Conservation (phyloP, 2,329 filamentous ascomycete genomes). For the Grosmannia penicillata region DNA sequence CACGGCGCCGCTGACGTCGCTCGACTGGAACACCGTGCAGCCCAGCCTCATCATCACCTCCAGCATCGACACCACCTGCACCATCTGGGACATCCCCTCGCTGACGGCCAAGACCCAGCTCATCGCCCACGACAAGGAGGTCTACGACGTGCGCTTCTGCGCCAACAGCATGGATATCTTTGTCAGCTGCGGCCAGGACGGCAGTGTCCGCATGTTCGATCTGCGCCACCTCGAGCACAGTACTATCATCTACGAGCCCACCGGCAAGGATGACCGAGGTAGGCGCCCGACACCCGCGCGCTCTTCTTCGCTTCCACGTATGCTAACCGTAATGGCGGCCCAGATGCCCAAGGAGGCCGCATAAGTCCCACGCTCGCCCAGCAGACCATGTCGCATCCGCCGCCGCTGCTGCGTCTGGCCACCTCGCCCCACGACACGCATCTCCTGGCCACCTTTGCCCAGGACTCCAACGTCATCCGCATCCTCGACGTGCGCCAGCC, state of each 20-base stretch:
- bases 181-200: constrained; percentile 92
- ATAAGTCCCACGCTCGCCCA: constrained; percentile 63
- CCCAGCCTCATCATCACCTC: constrained; percentile 97
- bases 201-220: constrained; percentile 98
- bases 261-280: constrained; percentile 69
- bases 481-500: constrained; percentile 94
- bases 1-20: constrained; percentile 85
- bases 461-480: constrained; percentile 81
- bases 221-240: constrained; percentile 91
- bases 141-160: constrained; percentile 96
- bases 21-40: constrained; percentile 97
- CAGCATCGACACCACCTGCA: constrained; percentile 97
- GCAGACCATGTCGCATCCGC: constrained; percentile 62
- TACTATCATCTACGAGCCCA: constrained; percentile 97
- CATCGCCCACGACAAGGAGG: constrained; percentile 97
- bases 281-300: constrained; percentile 14
- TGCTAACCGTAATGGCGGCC: no score
- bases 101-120: constrained; percentile 95
- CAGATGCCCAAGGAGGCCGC: constrained; percentile 42
- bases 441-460: constrained; percentile 90
- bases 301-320: not conserved
- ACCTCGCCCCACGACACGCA: constrained; percentile 93
- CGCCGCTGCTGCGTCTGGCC: constrained; percentile 64
- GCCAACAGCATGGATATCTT: constrained; percentile 98
- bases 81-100: constrained; percentile 98